Evolutionary conservation across 768 basidiomycete genomes (phyloP), one percentile per base, ranked within the genome.

Genomic region (Candolleomyces aberdarensis): DNA sequence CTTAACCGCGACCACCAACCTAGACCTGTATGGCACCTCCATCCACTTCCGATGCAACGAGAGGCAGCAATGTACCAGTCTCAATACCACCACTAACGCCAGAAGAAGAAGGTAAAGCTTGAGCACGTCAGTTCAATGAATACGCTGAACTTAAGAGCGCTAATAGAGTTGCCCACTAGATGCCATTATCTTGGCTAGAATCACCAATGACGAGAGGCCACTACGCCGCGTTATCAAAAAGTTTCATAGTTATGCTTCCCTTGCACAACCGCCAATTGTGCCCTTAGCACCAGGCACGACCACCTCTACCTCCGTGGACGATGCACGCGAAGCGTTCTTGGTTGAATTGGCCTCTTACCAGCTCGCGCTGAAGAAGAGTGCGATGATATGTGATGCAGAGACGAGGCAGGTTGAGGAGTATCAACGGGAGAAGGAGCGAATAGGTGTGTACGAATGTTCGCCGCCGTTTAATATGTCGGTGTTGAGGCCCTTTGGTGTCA

Each of bases 341-440:
- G 79, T 92, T 31, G 92, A 94, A 71, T 72, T 94, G 19, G 85
- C 85, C 51, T 83, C 89, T 11, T 93, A 93, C 68, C 85, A 90
- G 70, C 71, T 93, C 62, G 74, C 84, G 58, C 75, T 94, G 65
- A 84, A 87, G 76, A 94, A 94, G 75, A 89, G 84, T 64, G 77
- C 80, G 40, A 89, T 94, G 85, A 86, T 92, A 49, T 93, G 91
- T 67, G 88, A 93, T 69, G 93, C 92, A 8, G 92, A 94, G 75
- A 83, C 84, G 56, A 80, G 92, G 66, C 91, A 94, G 74, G 92
- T 93, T 0, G 86, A 91, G 66, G 88, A 92, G 70, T 94, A 94
- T 69, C 83, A 91, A 65, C 78, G 81, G 48, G 91, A 92, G 66
- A 82, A 83, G 52, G 80, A 83, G 65, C 74, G 83, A 63, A 90